Conservation (phyloP, 2,329 filamentous ascomycete species). For the Aspergillus nomiae region DNA sequence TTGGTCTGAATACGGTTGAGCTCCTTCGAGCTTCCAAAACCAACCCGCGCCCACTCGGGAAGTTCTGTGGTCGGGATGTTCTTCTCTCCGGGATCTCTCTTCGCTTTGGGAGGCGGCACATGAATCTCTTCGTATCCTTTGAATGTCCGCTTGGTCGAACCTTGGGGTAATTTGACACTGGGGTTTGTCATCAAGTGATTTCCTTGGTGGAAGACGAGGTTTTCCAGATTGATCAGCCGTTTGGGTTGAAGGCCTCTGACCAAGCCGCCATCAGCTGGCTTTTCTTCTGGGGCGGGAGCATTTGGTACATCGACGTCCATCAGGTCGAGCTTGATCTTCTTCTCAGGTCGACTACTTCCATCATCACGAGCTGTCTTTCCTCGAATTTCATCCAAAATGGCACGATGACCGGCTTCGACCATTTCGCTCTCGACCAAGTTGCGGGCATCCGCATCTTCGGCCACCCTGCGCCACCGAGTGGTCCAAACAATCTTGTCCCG, state of each 20-base stretch:
- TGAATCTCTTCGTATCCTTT: conserved; percentile 99
- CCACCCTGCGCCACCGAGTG: conserved; percentile 79
- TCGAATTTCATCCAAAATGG: conserved; percentile 84
- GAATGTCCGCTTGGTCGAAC: conserved; percentile 91
- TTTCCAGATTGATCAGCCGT: conserved; percentile 89
- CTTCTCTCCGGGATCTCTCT: conserved; percentile 75
- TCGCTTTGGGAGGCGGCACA: conserved; percentile 88
- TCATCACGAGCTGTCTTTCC: conserved; percentile 64
- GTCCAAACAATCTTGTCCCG: conserved; percentile 95
- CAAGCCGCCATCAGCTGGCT: conserved; percentile 65
- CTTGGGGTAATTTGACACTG: conserved; percentile 88
- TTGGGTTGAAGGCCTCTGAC: conserved; percentile 83
- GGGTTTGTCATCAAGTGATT: conserved; percentile 99
- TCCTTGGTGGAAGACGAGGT: conserved; percentile 94
- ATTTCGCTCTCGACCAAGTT: conserved; percentile 85
- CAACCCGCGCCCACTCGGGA: conserved; percentile 86
- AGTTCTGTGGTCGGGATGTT: conserved; percentile 83
- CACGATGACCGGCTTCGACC: conserved; percentile 80
- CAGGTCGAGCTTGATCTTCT: conserved; percentile 78
- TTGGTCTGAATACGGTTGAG: conserved; percentile 95
- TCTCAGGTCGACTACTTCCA: conserved; percentile 63
- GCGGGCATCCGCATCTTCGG: conserved; percentile 72
- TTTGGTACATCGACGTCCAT: conserved; percentile 85
- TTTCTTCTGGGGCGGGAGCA: conserved; percentile 57
- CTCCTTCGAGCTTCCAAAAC: conserved; percentile 82